Percentiles rank a stretch among this genome's conserved stretches.
These are phyloP conservation scores for Cryphonectria naterciae DNA, from an alignment of 2,329 filamentous ascomycete genomes.

Conservation along the genomic window DNA sequence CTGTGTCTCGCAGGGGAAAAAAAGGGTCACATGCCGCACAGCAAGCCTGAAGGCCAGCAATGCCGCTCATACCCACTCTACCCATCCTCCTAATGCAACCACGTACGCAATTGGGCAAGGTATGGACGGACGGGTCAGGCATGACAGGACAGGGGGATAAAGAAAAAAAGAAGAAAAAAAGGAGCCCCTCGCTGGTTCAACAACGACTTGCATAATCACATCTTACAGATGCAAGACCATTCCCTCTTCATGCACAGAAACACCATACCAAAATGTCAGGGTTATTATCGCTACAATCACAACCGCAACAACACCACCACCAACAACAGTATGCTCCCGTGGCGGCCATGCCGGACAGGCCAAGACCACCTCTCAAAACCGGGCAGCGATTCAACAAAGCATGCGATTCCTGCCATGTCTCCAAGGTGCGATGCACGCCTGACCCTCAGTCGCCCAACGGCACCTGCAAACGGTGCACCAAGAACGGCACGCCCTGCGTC, in stretches of 20 bases:
- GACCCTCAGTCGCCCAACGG: conserved; percentile 26
- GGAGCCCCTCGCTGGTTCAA: background rate
- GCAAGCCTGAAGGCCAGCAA: background rate
- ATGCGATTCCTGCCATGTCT: conserved; percentile 28
- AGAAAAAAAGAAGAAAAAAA: background rate
- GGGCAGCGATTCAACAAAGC: conserved; percentile 28
- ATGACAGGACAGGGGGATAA: background rate
- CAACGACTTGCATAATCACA: background rate
- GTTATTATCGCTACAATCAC: background rate
- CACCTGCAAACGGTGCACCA: conserved; percentile 26
- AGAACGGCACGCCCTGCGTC: conserved; percentile 24
- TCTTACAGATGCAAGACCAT: background rate
- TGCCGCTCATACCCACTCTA: background rate
- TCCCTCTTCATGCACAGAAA: background rate
- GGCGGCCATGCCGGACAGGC: background rate
- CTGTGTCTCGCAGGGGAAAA: background rate
- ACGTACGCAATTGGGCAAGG: background rate
- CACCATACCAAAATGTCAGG: background rate
- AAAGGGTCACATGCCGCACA: background rate
- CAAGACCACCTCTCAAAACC: conserved; percentile 5
- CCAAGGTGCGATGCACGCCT: conserved; percentile 26
- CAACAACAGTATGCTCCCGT: conserved; percentile 5
- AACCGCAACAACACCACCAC: background rate
- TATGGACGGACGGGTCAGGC: background rate
- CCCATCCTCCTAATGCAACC: background rate